Evolutionary conservation across 306 rosid genomes (phyloP).

Genomic region (Acacia acuminata): DNA sequence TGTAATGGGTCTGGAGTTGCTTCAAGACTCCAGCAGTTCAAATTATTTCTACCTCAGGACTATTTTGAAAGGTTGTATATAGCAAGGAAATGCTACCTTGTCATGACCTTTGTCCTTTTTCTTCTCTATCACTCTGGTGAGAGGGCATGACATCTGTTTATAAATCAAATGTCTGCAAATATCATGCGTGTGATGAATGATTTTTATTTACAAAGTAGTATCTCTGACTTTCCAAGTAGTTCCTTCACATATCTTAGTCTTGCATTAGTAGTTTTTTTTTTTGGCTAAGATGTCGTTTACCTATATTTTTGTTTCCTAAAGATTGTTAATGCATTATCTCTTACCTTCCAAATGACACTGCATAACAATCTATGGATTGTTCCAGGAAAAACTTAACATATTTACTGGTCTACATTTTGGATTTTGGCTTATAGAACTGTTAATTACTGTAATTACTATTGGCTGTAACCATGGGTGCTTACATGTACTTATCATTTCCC

Average conservation of each 20-base stretch:
- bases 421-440: background rate
- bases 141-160: conserved; percentile 3
- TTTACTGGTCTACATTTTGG: background rate
- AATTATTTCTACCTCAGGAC: conserved; percentile 12
- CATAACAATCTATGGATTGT: background rate
- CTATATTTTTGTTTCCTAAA: conserved; percentile 14
- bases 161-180: conserved; percentile 17
- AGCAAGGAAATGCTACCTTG: background rate
- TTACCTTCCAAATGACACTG: background rate
- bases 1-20: conserved; percentile 6
- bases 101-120: conserved; percentile 13
- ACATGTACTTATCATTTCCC: conserved; percentile 11
- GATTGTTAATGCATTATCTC: background rate
- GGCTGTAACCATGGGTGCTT: conserved; percentile 5
- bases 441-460: background rate
- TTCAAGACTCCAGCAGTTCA: background rate
- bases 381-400: background rate
- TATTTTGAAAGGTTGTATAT: background rate
- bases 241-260: background rate
- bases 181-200: background rate
- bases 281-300: background rate
- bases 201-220: conserved; percentile 16
- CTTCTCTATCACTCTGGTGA: background rate
- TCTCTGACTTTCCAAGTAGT: background rate
- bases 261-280: background rate